A percentile compares a stretch with the other conserved stretches of the same genome.
Conservation (phyloP, 768 basidiomycete genomes). For the Panaeolus cyanescens region DNA sequence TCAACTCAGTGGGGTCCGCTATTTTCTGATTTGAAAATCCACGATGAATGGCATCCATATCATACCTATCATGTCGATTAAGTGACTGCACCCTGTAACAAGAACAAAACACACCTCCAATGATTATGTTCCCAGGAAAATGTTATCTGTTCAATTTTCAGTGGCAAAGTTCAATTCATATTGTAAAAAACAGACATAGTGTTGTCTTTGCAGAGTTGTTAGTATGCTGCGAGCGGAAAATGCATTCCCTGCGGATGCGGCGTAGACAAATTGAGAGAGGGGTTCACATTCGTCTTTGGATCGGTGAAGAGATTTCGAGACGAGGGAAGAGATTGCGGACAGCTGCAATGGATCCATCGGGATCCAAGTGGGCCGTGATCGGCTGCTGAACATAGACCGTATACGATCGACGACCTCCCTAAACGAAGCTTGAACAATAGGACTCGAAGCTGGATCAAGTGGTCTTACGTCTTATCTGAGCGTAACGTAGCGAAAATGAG, state of each 20-base stretch:
- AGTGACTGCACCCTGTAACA: background rate
- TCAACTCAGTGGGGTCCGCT: conserved; percentile 63
- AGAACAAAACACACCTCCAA: conserved; percentile 57
- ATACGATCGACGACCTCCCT: conserved; percentile 54
- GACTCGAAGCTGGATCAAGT: background rate
- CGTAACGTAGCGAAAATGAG: conserved; percentile 66
- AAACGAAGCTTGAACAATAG: conserved; percentile 3
- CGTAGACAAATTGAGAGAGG: conserved; percentile 57
- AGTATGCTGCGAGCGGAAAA: conserved; percentile 70
- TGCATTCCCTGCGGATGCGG: conserved; percentile 66
- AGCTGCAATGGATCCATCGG: conserved; percentile 60
- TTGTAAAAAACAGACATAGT: conserved; percentile 44
- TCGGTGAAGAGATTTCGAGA: conserved; percentile 65
- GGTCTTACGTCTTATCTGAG: conserved; percentile 51
- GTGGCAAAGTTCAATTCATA: background rate
- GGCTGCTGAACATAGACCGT: conserved; percentile 55
- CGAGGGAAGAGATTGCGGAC: conserved; percentile 56
- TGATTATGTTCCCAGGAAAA: conserved; percentile 67
- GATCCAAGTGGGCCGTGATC: conserved; percentile 68
- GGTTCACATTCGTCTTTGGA: conserved; percentile 53
- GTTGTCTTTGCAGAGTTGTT: conserved; percentile 62
- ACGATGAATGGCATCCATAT: conserved; percentile 57
- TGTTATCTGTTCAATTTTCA: conserved; percentile 44
- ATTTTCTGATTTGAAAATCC: conserved; percentile 52
- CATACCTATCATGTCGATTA: conserved; percentile 39